phyloP scores from a whole-genome alignment of 352 stramenopile genomes.

The Pythium plurisporium region DNA sequence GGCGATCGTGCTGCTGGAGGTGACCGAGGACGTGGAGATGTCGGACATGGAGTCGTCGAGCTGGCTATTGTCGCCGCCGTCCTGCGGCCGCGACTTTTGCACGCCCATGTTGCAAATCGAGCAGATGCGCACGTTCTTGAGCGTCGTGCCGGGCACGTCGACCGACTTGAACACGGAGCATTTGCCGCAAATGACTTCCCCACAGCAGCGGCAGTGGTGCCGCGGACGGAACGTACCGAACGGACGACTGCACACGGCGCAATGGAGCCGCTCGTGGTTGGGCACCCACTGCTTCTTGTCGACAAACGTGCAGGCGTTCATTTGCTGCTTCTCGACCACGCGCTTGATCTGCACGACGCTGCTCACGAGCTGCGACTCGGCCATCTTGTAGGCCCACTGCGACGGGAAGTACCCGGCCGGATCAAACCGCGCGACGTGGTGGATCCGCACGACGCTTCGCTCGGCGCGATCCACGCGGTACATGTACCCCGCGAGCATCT shows the following conservation, averaged over 20 bases:
- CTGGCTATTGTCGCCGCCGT: slow-evolving; percentile 12
- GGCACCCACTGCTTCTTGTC: slow-evolving; percentile 80
- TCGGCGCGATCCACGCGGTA: slow-evolving; percentile 73
- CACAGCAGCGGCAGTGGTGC: slow-evolving; percentile 83
- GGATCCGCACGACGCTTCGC: slow-evolving; percentile 59
- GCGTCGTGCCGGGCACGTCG: slow-evolving; percentile 70
- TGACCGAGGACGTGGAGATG: slow-evolving; percentile 73
- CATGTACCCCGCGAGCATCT: slow-evolving; percentile 74
- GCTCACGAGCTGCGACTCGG: slow-evolving; percentile 73
- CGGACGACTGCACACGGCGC: slow-evolving; percentile 61
- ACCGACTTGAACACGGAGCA: slow-evolving; percentile 81
- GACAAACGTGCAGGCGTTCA: slow-evolving; percentile 82
- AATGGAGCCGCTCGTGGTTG: slow-evolving; percentile 66
- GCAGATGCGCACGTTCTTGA: slow-evolving; percentile 84
- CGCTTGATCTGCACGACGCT: slow-evolving; percentile 75
- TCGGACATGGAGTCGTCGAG: slow-evolving; percentile 57
- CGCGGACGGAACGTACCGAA: slow-evolving; percentile 80
- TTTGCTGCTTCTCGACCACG: slow-evolving; percentile 84
- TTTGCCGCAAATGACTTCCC: slow-evolving; percentile 87
- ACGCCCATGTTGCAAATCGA: slow-evolving; percentile 84
- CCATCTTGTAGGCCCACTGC: slow-evolving; percentile 80
- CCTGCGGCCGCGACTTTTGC: slow-evolving; percentile 41
- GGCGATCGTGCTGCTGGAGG: slow-evolving; percentile 69
- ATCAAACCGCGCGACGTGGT: slow-evolving; percentile 77
- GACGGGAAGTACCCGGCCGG: slow-evolving; percentile 72